Base-by-base conservation (phyloP, 2,329 filamentous ascomycete species). In the Arthroderma uncinatum region DNA sequence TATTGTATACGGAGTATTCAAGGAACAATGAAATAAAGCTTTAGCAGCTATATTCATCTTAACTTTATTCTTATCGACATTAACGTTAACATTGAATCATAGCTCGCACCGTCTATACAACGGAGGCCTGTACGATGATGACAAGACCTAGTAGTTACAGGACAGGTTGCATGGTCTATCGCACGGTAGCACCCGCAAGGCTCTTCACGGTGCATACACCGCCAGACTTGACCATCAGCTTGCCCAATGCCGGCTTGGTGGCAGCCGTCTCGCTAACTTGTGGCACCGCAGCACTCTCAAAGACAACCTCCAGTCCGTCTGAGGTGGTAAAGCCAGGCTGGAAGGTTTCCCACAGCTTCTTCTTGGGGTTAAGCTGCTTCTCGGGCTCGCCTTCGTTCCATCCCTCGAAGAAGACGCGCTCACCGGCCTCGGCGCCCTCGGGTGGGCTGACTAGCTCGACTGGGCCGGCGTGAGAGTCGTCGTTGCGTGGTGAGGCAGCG, bases 301-400 rank as follows among this genome's bases (percentile, higher is more conserved):
- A 98, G 0, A 81, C 90, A 36, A 95, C 92, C 73, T 91, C 87
- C 54, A 92, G 78, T 50, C 73, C 74, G 6, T 86, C 85, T 1
- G 86, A 95, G 6, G 92, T 98, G 30, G 88, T 95, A 76, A 97
- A 97, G 0, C 92, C 93, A 0, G 91, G 90, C 79, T 97, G 92
- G 75, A 95, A 89, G 8, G 81, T 89, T 79, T 98, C 93, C 91
- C 92, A 97, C 60, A 97, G 78, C 84, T 97, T 97, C 84, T 97
- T 98, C 85, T 98, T 98, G 58, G 93, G 93, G 80, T 97, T 98
- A 58, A 98, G 80, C 54, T 92, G 83, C 61, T 85, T 86, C 80
- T 98, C 93, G 0, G 93, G 90, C 78, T 95, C 87, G 59, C 89
- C 91, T 72, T 89, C 80, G 50, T 64, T 67, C 85, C 89, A 98